A percentile compares a stretch with the other conserved stretches of the same genome.
Evolutionary conservation across 169 alveolate species (phyloP).

Genomic region (Plasmodium gallinaceum): DNA sequence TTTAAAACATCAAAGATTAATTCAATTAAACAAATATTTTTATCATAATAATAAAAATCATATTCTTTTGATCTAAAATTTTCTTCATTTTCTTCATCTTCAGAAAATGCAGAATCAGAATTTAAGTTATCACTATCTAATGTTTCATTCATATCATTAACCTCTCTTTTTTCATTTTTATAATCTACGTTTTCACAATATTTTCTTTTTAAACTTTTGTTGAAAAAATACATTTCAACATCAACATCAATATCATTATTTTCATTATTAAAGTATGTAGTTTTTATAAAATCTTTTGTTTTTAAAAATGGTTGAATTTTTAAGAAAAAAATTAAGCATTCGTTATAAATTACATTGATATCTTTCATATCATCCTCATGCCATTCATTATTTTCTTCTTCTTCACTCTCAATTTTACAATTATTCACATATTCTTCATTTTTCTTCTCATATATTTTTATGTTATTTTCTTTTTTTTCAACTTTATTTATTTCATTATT

Average conservation of each 20-base stretch:
- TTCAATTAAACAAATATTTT: slow-evolving; percentile 28
- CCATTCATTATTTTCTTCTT: neutral
- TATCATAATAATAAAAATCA: neutral
- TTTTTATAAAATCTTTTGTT: slow-evolving; percentile 12
- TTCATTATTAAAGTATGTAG: slow-evolving; percentile 14
- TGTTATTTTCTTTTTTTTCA: neutral
- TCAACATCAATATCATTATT: slow-evolving; percentile 54
- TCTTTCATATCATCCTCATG: slow-evolving; percentile 2
- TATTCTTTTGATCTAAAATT: neutral
- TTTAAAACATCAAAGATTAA: slow-evolving; percentile 9
- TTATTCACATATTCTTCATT: neutral
- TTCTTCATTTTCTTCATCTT: slow-evolving; percentile 4
- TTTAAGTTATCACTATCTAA: neutral
- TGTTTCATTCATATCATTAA: neutral
- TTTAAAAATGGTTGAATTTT: slow-evolving; percentile 45
- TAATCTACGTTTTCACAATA: neutral
- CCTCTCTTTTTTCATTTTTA: neutral
- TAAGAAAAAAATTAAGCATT: slow-evolving; percentile 38
- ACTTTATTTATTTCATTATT: neutral
- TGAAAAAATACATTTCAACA: slow-evolving; percentile 72
- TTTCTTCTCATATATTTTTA: neutral
- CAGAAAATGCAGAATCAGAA: neutral
- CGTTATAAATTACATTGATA: slow-evolving; percentile 34
- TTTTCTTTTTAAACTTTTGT: slow-evolving; percentile 58
- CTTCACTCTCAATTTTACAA: neutral